A percentile compares a stretch with the other conserved stretches of the same genome.
Conservation (phyloP, 257 asterid genomes). For the Anisodus tanguticus region DNA sequence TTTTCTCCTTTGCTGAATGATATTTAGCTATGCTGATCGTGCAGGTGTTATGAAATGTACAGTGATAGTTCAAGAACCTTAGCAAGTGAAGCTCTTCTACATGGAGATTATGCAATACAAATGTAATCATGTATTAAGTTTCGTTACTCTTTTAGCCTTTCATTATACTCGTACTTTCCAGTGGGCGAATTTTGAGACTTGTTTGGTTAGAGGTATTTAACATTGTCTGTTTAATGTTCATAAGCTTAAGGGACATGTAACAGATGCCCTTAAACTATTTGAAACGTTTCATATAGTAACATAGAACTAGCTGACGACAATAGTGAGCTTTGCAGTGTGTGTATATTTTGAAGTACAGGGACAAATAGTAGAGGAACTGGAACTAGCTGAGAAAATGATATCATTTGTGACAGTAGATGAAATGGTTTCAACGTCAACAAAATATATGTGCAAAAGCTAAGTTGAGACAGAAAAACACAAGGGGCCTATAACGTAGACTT, state of each 20-base stretch:
- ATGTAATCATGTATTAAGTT: background rate
- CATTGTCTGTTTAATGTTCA: background rate
- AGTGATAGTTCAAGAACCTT: slow-evolving; percentile 11
- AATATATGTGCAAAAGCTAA: no score
- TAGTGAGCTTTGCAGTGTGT: no score
- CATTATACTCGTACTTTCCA: background rate
- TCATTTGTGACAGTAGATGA: no score
- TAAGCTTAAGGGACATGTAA: background rate
- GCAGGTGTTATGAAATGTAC: slow-evolving; percentile 20
- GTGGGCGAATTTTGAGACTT: background rate
- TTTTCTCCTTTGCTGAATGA: background rate
- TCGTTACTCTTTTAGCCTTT: background rate
- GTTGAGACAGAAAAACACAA: no score
- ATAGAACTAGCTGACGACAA: no score
- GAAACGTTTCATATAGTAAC: background rate
- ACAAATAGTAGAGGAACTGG: no score
- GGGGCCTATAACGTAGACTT: no score
- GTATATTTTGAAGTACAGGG: no score
- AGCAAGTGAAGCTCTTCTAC: background rate
- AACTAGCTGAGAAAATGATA: no score
- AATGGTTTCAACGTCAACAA: no score
- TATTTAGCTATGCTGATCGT: background rate
- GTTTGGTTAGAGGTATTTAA: slow-evolving; percentile 5
- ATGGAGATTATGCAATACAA: background rate
- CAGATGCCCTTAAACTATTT: background rate